Base-by-base conservation (phyloP, 192 early-diverging fungal species). In the Entomortierella parvispora region DNA sequence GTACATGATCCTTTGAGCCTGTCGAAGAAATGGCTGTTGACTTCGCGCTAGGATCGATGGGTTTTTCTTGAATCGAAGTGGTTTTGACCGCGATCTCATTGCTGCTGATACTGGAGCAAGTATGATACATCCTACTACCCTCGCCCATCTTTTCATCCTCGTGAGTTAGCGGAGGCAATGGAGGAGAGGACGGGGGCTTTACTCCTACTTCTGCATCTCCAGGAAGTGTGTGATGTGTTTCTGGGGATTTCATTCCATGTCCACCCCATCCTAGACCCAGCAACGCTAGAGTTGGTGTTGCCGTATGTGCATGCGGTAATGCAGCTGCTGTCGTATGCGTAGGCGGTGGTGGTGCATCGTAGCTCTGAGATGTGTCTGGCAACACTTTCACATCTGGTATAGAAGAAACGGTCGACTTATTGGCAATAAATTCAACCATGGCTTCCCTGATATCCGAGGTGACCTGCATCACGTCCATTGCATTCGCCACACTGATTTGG, bases 81-180 rank as follows among this genome's bases (percentile, higher is more conserved):
- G 12, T 47, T 5, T 17, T n/a, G 25, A 28, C 25, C 6, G 12
- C 20, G 14, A 37, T 20, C 25, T 31, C 44, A 28, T 33, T 48
- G n/a, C 22, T 15, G 25, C n/a, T 32, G 1, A 43, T 11, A 48
- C 55, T 37, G 14, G 47, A 34, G 34, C 6, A 53, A 4, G 58
- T 43, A 18, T 71, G 33, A 57, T 74, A 74, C 20, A 40, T 4
- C 51, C 55, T 65, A 34, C 71, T 76, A 23, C 71, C 71, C 3
- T 31, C 34, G 33, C 71, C 71, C 71, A 76, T 76, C 37, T 67
- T 76, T 18, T 62, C 52, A 50, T 76, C 71, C 46, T 76, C 71
- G 34, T 56, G 48, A 47, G 64, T 62, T 52, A 76, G 34, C 17
- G 71, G 71, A 15, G 64, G 58, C 40, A 48, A 43, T 1, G 40